phyloP scores from a whole-genome alignment of 805 yeast genomes.

The Cyberlindnera meyerae region DNA sequence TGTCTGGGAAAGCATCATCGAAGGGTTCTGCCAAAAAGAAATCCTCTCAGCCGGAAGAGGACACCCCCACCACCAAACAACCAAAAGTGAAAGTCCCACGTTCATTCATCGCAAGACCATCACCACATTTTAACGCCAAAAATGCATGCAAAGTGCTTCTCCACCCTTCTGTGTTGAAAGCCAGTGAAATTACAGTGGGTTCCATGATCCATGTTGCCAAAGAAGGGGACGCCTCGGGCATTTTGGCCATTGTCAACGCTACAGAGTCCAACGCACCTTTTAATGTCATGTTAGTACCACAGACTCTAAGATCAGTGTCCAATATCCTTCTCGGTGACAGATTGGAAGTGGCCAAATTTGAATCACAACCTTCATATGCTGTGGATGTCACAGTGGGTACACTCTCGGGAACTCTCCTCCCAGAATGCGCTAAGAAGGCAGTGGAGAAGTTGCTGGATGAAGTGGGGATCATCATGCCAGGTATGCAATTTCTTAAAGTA shows the following conservation, averaged over 20 bases:
- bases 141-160: slow-evolving; percentile 35
- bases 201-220: slow-evolving; percentile 41
- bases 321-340: slow-evolving; percentile 48
- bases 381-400: slow-evolving; percentile 32
- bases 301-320: slow-evolving; percentile 38
- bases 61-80: no score
- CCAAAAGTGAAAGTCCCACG: slow-evolving; percentile 35
- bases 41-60: no score
- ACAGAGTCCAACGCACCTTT: slow-evolving; percentile 31
- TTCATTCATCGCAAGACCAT: slow-evolving; percentile 36
- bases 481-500: slow-evolving; percentile 34
- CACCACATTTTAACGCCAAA: slow-evolving; percentile 26
- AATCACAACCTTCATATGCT: slow-evolving; percentile 46
- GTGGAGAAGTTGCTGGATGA: slow-evolving; percentile 44
- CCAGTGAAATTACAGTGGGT: slow-evolving; percentile 42
- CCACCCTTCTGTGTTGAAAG: slow-evolving; percentile 41
- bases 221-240: slow-evolving; percentile 40
- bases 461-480: slow-evolving; percentile 58
- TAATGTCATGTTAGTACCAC: slow-evolving; percentile 45
- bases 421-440: slow-evolving; percentile 26
- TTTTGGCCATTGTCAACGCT: slow-evolving; percentile 38
- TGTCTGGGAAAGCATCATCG: slow-evolving; percentile 17
- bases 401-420: slow-evolving; percentile 17
- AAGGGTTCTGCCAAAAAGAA: slow-evolving; percentile 28
- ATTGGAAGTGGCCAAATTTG: slow-evolving; percentile 40